A percentile compares a stretch with the other conserved stretches of the same genome.
These are phyloP conservation scores for Tetrapisispora pingtungensis DNA, from an alignment of 805 yeast species.

Conservation along the genomic window DNA sequence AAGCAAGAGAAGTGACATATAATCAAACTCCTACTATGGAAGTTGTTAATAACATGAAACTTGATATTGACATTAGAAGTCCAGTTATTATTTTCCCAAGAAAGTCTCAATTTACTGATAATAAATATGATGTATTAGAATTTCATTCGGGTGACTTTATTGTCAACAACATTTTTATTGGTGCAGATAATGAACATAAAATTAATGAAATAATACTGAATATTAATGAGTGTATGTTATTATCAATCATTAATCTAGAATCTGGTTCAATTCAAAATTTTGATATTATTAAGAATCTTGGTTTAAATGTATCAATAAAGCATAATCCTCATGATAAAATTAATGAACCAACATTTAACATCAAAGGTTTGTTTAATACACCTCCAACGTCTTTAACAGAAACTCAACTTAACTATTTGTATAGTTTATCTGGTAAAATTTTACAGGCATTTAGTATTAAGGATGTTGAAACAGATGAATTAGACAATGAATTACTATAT, in stretches of 20 bases:
- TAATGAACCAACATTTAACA: slow-evolving; percentile 38
- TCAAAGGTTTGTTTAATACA: slow-evolving; percentile 53
- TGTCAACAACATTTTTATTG: slow-evolving; percentile 49
- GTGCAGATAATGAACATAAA: slow-evolving; percentile 18
- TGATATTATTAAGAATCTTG: slow-evolving; percentile 57
- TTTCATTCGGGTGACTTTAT: slow-evolving; percentile 76
- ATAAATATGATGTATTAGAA: slow-evolving; percentile 49
- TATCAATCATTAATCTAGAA: slow-evolving; percentile 47
- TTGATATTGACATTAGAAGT: slow-evolving; percentile 64
- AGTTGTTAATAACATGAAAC: slow-evolving; percentile 44
- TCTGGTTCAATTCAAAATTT: slow-evolving; percentile 39
- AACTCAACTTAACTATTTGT: slow-evolving; percentile 50
- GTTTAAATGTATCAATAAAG: slow-evolving; percentile 50
- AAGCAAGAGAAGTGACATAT: slow-evolving; percentile 80
- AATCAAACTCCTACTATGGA: slow-evolving; percentile 63
- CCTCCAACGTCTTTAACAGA: slow-evolving; percentile 54
- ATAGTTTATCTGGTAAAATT: slow-evolving; percentile 45
- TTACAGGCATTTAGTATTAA: slow-evolving; percentile 42
- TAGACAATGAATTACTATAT: slow-evolving; percentile 53
- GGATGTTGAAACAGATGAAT: slow-evolving; percentile 40
- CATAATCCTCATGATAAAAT: slow-evolving; percentile 35
- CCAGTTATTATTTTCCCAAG: slow-evolving; percentile 80
- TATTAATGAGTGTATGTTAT: slow-evolving; percentile 57
- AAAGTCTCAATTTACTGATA: slow-evolving; percentile 33
- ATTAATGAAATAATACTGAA: slow-evolving; percentile 59